These are phyloP conservation scores for Fusarium oxysporum DNA, from an alignment of 2,329 filamentous ascomycete species.

Conservation along the genomic window DNA sequence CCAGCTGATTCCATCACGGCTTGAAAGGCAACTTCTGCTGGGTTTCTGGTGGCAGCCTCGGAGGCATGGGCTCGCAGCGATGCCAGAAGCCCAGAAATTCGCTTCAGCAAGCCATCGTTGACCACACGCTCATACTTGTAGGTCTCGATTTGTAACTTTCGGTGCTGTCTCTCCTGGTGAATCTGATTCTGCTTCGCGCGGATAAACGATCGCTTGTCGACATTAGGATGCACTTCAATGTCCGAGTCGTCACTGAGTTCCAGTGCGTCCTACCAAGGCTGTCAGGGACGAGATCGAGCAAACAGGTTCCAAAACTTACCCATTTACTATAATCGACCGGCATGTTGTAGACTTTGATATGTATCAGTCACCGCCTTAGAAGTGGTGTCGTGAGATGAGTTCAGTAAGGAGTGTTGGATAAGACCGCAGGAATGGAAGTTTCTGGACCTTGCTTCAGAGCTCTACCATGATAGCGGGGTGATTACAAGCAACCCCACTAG, in stretches of 20 bases:
- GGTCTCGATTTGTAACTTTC: conserved; percentile 89
- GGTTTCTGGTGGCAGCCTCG: conserved; percentile 72
- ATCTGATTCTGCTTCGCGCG: conserved; percentile 98
- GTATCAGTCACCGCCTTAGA: neutral
- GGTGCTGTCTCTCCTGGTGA: conserved; percentile 87
- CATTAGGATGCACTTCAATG: conserved; percentile 97
- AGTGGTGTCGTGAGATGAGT: neutral
- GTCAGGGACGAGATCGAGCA: conserved; percentile 9
- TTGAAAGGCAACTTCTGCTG: conserved; percentile 88
- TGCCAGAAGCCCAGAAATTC: conserved; percentile 82
- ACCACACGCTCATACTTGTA: conserved; percentile 92
- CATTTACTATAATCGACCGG: conserved; percentile 75
- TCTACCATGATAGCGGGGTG: conserved; percentile 45
- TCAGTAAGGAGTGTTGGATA: neutral
- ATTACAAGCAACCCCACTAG: conserved; percentile 38
- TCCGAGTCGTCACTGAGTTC: conserved; percentile 99
- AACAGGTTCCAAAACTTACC: conserved; percentile 56
- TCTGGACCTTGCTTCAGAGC: conserved; percentile 40
- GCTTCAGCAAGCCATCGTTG: conserved; percentile 88
- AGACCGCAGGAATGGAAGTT: conserved; percentile 39
- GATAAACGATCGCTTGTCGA: conserved; percentile 98
- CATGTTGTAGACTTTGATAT: conserved; percentile 50
- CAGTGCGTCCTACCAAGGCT: conserved; percentile 75
- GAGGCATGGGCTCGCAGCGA: conserved; percentile 79
- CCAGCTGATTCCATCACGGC: conserved; percentile 85